These are phyloP conservation scores for Poteriospumella lacustris DNA, from an alignment of 108 stramenopile genomes.

Conservation along the genomic window DNA sequence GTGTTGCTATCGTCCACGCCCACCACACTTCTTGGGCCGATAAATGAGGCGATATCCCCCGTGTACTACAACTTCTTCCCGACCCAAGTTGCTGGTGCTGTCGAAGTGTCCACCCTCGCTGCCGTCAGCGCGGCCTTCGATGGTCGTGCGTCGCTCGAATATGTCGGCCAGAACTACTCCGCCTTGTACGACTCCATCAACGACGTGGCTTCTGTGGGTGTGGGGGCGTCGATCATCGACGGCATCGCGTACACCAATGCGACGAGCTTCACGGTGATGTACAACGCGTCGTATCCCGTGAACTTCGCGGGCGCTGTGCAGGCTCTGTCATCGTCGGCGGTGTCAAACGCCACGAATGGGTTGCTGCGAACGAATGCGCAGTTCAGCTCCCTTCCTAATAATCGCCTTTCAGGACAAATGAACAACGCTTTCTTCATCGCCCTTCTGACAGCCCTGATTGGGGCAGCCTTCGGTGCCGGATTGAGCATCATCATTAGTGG, in stretches of 20 bases:
- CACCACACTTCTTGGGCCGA: background rate
- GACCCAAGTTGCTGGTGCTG: constrained; percentile 11
- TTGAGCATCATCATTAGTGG: constrained; percentile 18
- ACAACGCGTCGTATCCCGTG: constrained; percentile 25
- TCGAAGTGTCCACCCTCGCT: too few relatives aligned
- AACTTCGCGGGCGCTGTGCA: background rate
- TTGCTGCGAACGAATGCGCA: background rate
- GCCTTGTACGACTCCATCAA: background rate
- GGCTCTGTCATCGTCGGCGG: background rate
- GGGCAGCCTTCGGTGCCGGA: constrained; percentile 8
- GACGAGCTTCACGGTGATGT: constrained; percentile 21
- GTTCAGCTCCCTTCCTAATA: background rate
- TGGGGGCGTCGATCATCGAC: background rate
- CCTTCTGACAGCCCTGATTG: background rate
- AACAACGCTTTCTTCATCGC: background rate
- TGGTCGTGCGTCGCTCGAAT: background rate
- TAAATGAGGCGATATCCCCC: background rate
- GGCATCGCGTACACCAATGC: background rate
- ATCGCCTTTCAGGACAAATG: background rate
- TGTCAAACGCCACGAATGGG: background rate
- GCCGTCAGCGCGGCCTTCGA: background rate
- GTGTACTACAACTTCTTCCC: background rate
- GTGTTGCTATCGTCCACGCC: background rate
- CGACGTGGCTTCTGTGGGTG: background rate
- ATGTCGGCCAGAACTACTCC: constrained; percentile 11